phyloP scores from a whole-genome alignment of 2,329 filamentous ascomycete species.

The Sporothrix pallida region DNA sequence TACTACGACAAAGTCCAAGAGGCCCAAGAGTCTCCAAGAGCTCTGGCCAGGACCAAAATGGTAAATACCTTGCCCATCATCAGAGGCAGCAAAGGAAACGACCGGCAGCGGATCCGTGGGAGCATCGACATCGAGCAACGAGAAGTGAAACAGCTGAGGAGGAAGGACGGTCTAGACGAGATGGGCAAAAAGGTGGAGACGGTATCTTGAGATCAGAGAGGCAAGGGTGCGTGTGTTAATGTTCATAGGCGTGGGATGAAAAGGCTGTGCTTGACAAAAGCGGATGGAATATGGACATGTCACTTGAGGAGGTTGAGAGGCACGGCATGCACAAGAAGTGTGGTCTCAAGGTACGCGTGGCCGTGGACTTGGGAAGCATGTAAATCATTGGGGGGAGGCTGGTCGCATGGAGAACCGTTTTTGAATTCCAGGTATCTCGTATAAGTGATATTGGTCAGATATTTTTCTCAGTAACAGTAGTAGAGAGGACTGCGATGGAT shows the following conservation, averaged over 20 bases:
- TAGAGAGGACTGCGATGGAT: background rate
- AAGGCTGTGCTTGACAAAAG: background rate
- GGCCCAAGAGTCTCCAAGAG: background rate
- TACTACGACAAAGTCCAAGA: too few relatives aligned
- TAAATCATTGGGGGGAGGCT: background rate
- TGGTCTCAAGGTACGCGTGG: background rate
- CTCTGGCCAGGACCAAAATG: background rate
- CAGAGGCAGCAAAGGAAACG: background rate
- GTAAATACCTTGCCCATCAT: background rate
- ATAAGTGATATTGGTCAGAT: background rate
- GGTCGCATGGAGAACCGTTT: slow-evolving; percentile 1
- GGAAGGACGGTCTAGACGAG: background rate
- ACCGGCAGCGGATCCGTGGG: background rate
- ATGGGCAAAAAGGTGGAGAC: background rate
- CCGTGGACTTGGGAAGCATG: background rate
- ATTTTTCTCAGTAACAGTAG: background rate
- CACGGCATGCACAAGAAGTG: background rate
- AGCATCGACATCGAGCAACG: background rate
- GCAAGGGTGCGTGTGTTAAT: background rate
- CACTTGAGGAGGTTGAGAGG: background rate
- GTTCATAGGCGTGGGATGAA: background rate
- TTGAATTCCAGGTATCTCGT: background rate
- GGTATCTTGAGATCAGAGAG: background rate
- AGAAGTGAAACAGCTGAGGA: background rate
- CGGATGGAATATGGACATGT: background rate